A percentile compares a stretch with the other conserved stretches of the same genome.
These are phyloP conservation scores for Zygoascus ofunaensis DNA, from an alignment of 805 yeast species.

Conservation along the genomic window DNA sequence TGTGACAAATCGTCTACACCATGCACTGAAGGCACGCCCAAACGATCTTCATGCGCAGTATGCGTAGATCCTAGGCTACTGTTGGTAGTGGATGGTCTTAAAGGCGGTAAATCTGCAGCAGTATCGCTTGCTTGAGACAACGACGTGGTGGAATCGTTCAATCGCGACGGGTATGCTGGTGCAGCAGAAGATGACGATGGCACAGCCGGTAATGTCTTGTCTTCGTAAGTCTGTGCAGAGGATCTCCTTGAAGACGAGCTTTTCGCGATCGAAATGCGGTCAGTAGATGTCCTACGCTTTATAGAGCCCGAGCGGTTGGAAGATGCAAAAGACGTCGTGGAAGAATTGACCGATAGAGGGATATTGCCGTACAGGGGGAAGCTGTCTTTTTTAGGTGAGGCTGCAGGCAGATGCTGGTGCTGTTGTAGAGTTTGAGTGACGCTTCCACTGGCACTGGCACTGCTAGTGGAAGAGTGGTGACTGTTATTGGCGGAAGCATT, in stretches of 20 bases:
- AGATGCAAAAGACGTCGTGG: background rate
- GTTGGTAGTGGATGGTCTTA: background rate
- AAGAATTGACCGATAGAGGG: background rate
- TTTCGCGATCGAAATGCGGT: no score
- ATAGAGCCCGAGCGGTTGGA: no score
- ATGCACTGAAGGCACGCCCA: background rate
- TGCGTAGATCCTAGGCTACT: background rate
- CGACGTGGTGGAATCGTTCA: background rate
- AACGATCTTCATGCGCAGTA: background rate
- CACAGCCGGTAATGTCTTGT: background rate
- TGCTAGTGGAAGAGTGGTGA: no score
- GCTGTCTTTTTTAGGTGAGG: no score
- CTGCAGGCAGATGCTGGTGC: conserved; percentile 3
- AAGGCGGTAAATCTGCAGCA: background rate
- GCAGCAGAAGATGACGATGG: background rate
- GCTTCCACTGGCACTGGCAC: no score
- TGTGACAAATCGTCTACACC: background rate
- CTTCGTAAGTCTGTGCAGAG: background rate
- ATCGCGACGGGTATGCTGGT: background rate
- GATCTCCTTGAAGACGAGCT: background rate
- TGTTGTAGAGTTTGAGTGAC: conserved; percentile 1
- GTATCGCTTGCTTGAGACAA: background rate
- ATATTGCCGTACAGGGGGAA: background rate
- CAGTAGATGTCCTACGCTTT: no score
- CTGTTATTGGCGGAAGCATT: no score